Evolutionary conservation across 257 asterid genomes (phyloP).

Genomic region (Rauvolfia tetraphylla): DNA sequence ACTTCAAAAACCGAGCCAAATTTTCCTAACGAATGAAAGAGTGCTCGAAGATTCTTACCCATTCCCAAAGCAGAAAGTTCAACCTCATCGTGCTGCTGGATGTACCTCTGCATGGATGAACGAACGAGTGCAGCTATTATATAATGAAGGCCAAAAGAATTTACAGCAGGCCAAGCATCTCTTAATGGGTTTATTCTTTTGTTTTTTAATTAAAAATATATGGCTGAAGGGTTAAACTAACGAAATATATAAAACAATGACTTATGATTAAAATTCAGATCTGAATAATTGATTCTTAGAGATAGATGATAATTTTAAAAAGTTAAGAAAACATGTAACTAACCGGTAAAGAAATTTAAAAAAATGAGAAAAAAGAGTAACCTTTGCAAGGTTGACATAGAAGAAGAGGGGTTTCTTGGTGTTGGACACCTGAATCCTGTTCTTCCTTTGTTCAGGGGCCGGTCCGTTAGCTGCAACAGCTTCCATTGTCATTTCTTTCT

Average conservation of each 20-base stretch:
- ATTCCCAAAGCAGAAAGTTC: constrained; percentile 97
- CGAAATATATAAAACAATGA: too few relatives aligned
- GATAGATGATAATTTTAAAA: too few relatives aligned
- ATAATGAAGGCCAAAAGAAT: neutral
- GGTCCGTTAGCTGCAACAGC: constrained; percentile 26
- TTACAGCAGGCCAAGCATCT: neutral
- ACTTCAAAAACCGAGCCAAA: too few relatives aligned
- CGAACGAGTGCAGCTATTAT: neutral
- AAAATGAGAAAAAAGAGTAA: too few relatives aligned
- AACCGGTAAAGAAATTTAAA: too few relatives aligned
- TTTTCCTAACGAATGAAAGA: neutral
- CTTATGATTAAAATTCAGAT: too few relatives aligned
- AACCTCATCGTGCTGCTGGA: constrained; percentile 89
- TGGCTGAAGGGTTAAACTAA: too few relatives aligned
- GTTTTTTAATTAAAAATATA: too few relatives aligned
- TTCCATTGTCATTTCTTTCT: constrained; percentile 38
- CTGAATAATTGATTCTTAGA: too few relatives aligned
- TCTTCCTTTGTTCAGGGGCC: constrained; percentile 34
- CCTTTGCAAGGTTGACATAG: constrained; percentile 65
- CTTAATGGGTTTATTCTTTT: too few relatives aligned
- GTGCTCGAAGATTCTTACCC: constrained; percentile 44
- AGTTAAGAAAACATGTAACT: too few relatives aligned
- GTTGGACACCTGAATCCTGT: constrained; percentile 58
- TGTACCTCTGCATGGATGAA: constrained; percentile 61
- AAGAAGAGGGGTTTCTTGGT: constrained; percentile 63